Evolutionary conservation across 2,329 filamentous ascomycete genomes (phyloP).

Genomic region (Venturia asperata): DNA sequence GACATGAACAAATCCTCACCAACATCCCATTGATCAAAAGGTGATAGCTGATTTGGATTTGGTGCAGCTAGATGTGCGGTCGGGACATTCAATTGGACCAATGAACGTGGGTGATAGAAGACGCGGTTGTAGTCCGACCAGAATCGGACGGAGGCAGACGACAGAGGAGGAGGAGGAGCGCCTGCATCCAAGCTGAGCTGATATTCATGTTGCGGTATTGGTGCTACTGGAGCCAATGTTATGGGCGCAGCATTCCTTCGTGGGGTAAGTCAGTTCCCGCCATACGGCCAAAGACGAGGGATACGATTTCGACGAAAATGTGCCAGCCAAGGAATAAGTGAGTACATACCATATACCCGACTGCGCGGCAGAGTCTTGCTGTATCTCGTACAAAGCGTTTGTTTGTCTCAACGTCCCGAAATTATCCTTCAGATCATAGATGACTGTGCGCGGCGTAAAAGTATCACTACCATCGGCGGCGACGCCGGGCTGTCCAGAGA

Average conservation of each 20-base stretch:
- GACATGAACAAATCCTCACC: slow-evolving; percentile 63
- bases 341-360: slow-evolving; percentile 16
- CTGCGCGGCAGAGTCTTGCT: slow-evolving; percentile 30
- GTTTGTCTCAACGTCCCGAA: slow-evolving; percentile 84
- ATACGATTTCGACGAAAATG: neutral
- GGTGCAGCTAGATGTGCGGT: slow-evolving; percentile 31
- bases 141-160: slow-evolving; percentile 69
- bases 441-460: slow-evolving; percentile 80
- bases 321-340: no score
- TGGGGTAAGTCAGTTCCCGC: slow-evolving; percentile 2
- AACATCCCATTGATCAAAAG: slow-evolving; percentile 69
- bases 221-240: slow-evolving; percentile 23
- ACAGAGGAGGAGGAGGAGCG: slow-evolving; percentile 55
- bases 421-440: slow-evolving; percentile 91
- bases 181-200: slow-evolving; percentile 73
- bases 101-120: slow-evolving; percentile 84
- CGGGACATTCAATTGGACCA: slow-evolving; percentile 58
- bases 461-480: slow-evolving; percentile 82
- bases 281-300: neutral
- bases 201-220: slow-evolving; percentile 66
- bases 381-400: slow-evolving; percentile 74
- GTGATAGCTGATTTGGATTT: slow-evolving; percentile 68
- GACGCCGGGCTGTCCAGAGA: slow-evolving; percentile 54
- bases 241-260: slow-evolving; percentile 12
- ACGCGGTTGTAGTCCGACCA: slow-evolving; percentile 94